Evolutionary conservation across 371 early-diverging fungal species (phyloP).

Genomic region (Mortierella sp.): DNA sequence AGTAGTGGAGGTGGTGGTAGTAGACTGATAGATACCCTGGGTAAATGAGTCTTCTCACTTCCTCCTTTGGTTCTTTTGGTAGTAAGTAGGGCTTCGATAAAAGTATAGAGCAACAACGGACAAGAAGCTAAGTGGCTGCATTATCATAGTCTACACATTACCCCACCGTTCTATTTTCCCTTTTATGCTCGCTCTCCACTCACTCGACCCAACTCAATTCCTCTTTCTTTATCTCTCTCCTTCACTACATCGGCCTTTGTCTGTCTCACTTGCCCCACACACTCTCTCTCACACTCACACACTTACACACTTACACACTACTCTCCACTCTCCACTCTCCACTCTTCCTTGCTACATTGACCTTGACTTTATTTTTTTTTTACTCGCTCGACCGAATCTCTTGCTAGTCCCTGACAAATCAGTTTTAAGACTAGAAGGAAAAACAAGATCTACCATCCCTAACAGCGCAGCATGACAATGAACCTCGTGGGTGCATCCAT

Average conservation of each 20-base stretch:
- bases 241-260: background rate
- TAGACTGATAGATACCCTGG: too few relatives aligned
- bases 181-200: background rate
- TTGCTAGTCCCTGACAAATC: background rate
- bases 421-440: background rate
- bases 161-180: background rate
- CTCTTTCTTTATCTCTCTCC: background rate
- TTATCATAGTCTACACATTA: too few relatives aligned
- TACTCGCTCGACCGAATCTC: background rate
- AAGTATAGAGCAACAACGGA: too few relatives aligned
- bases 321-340: too few relatives aligned
- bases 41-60: too few relatives aligned
- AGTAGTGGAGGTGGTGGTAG: too few relatives aligned
- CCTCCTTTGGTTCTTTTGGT: too few relatives aligned
- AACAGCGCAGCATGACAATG: constrained; percentile 61
- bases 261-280: too few relatives aligned
- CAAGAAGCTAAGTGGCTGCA: too few relatives aligned
- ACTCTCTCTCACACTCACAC: too few relatives aligned
- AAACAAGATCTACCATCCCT: background rate
- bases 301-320: too few relatives aligned
- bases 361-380: constrained; percentile 30
- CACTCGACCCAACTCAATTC: background rate
- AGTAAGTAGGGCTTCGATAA: too few relatives aligned
- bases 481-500: constrained; percentile 77
- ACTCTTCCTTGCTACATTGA: background rate